Percentiles rank a stretch among this genome's conserved stretches.
These are phyloP conservation scores for Arctium minus DNA, from an alignment of 129 eudicot species.

Conservation along the genomic window DNA sequence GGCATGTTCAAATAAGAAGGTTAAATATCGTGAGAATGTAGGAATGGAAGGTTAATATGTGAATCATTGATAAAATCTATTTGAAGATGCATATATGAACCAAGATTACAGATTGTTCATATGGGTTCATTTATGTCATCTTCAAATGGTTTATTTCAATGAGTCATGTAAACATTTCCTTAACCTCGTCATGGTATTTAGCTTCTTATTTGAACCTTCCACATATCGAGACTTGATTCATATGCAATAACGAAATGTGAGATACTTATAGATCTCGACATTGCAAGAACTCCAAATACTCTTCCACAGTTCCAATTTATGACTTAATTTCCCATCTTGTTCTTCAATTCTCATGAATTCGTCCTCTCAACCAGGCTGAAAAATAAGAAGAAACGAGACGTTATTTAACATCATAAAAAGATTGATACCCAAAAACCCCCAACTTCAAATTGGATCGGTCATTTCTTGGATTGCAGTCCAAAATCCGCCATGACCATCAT, in stretches of 20 bases:
- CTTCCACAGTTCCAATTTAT: slow-evolving; percentile 68
- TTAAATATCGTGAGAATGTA: too few relatives aligned
- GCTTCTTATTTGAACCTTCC: too few relatives aligned
- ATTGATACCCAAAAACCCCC: too few relatives aligned
- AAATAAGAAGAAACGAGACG: slow-evolving; percentile 17
- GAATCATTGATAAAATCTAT: too few relatives aligned
- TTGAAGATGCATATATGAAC: background rate
- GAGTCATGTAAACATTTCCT: too few relatives aligned
- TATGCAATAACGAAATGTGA: background rate
- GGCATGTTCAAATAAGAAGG: background rate
- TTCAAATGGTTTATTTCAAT: background rate
- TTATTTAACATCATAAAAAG: background rate
- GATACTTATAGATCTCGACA: slow-evolving; percentile 80
- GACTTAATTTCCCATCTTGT: slow-evolving; percentile 50
- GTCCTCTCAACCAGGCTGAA: slow-evolving; percentile 73
- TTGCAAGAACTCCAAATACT: slow-evolving; percentile 75
- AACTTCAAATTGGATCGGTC: background rate
- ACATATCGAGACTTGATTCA: too few relatives aligned
- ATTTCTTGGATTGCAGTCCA: background rate
- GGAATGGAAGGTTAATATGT: background rate
- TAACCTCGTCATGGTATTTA: too few relatives aligned
- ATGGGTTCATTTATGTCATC: background rate
- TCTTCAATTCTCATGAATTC: slow-evolving; percentile 59
- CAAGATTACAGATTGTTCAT: background rate
- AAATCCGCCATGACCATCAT: background rate